phyloP scores from a whole-genome alignment of 2,329 filamentous ascomycete species.

The Rasamsonia emersonii region DNA sequence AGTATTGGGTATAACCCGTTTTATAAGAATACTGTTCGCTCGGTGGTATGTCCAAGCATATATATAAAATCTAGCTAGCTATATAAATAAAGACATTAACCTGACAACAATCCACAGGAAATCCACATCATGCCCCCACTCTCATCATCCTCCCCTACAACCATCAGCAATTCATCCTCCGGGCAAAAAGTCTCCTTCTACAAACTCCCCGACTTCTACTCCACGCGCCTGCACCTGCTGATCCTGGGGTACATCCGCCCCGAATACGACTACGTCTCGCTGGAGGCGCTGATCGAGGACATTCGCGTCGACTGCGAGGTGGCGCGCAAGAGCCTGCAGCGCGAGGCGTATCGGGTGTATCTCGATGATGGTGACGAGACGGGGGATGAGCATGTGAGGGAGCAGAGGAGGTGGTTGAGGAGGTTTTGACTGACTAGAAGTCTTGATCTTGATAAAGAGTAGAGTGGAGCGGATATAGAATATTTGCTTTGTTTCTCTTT shows the following conservation, averaged over 20 bases:
- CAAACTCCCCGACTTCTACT: constrained; percentile 69
- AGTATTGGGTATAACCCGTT: constrained; percentile 95
- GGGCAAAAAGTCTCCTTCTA: constrained; percentile 24
- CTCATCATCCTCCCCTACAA: constrained; percentile 29
- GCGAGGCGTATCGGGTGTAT: constrained; percentile 51
- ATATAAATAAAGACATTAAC: too few relatives aligned
- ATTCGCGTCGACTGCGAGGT: constrained; percentile 86
- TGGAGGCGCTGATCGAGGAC: constrained; percentile 78
- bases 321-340: constrained; percentile 60
- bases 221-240: constrained; percentile 64
- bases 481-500: too few relatives aligned
- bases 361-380: constrained; percentile 28
- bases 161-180: too few relatives aligned
- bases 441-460: too few relatives aligned
- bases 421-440: constrained; percentile 14
- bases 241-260: constrained; percentile 82
- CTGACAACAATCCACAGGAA: too few relatives aligned
- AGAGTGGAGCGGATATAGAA: too few relatives aligned
- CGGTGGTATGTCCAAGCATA: constrained; percentile 46
- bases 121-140: constrained; percentile 81
- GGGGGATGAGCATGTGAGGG: constrained; percentile 19
- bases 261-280: constrained; percentile 77
- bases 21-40: constrained; percentile 83
- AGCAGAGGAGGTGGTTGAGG: constrained; percentile 27
- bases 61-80: background rate